Base-by-base conservation (phyloP, 768 basidiomycete species). In the Lactarius tabidus region DNA sequence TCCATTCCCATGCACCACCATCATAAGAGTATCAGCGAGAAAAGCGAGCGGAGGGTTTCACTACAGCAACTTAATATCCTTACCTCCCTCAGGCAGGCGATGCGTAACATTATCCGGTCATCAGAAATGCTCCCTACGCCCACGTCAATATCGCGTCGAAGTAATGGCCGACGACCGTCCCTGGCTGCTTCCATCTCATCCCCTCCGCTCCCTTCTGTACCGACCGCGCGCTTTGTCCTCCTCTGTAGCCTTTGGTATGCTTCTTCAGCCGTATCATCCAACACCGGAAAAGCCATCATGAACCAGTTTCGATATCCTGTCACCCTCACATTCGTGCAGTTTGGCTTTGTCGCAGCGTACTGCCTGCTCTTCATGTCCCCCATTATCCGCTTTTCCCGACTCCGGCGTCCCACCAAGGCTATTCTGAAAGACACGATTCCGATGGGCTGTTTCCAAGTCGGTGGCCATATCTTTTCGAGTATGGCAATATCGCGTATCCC, bases 361-460 rank as follows among this genome's bases (percentile, higher is more conserved):
- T 97, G 93, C 73, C 79, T 92, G 58, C 77, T 96, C 58, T 85
- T 89, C 79, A 93, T 93, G 87, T 86, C 84, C 15, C 92, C 92
- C 35, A 70, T 79, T 38, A 75, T 91, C 23, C 84, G 82, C 28
- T 88, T 90, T 73, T 81, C 87, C 51, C 84, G 77, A 70, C 71
- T 96, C 45, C 86, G 93, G 39, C 73, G 71, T 23, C 95, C 96
- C 4, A 91, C 87, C 9, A 79, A 74, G 69, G 81, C 84, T 12
- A 93, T 97, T 67, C 70, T 98, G 29, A 78, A 77, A 64, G 90
- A 81, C 64, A 97, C 95, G 2, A 74, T 97, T 31, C 93, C 95
- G 1, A 98, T 98, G 96, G 95, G 95, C 28, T 82, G 91, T 66
- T 99, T 99, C 75, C 97, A 99, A 77, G 95, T 99, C 38, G 93